Base-by-base conservation (phyloP, 169 alveolate species). In the Babesia divergens region DNA sequence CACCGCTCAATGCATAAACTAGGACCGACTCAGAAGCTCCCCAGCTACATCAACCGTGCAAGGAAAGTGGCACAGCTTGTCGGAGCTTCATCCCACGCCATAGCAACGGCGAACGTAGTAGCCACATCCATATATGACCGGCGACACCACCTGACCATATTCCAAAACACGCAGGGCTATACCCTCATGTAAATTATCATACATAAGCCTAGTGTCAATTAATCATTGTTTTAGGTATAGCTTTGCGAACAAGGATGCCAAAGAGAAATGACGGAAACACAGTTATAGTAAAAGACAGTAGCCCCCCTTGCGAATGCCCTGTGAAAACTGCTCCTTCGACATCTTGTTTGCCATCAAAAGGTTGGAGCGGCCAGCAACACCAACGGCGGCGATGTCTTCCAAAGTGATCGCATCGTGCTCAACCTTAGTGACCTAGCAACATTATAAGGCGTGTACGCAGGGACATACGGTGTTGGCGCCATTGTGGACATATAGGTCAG, bases 401-500 rank as follows among this genome's bases (percentile, higher is more conserved):
- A 77, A 56, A 14, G 3, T 35, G 6, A 58, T 20, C 60, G 75
- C 70, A 18, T 77, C 82, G 54, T 38, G 38, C 0, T 54, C 82
- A 26, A 77, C 86, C 83, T 77, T 77, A 18, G 64, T 59, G 13
- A 77, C 86, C 86, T 77, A 40, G 32, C 26, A 18, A 32, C 6
- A n/a, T 13, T 65, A 5, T 11, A 42, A 26, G 16, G n/a, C 2
- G 35, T 43, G 16, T 26, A 31, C 20, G 29, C 3, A 26, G 0
- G 40, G 13, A 54, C 60, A 8, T 37, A 77, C 86, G 34, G 28
- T 77, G 66, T 77, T 65, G 24, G 58, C 52, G 14, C 71, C 83
- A 47, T 54, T 47, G 68, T 77, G 86, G 38, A 65, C 49, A 74
- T 77, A 68, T 24, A 77, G n/a, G 68, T 77, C 86, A 31, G 80